phyloP scores from a whole-genome alignment of 768 basidiomycete genomes.

The Suillus hirtellus region DNA sequence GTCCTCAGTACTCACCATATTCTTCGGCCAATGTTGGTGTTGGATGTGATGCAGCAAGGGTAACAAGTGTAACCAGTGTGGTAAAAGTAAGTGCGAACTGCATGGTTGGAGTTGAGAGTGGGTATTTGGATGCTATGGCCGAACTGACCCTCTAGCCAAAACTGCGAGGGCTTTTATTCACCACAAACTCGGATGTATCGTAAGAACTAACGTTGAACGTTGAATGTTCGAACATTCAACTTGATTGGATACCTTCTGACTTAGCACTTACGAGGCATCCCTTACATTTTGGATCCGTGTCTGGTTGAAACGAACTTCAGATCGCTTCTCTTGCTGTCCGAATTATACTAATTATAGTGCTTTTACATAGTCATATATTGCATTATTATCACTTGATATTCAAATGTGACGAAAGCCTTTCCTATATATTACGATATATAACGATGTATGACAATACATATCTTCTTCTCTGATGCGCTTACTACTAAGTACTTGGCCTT shows the following conservation, averaged over 20 bases:
- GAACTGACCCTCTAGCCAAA: not conserved
- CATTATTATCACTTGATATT: no score
- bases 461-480: no score
- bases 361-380: no score
- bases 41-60: not conserved
- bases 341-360: no score
- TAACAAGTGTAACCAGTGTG: not conserved
- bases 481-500: no score
- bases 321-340: no score
- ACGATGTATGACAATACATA: no score
- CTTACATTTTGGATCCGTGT: not conserved
- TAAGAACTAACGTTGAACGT: not conserved
- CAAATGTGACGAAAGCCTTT: no score
- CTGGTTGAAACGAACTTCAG: not conserved
- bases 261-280: not conserved
- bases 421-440: no score
- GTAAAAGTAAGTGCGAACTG: not conserved
- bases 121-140: not conserved
- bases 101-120: not conserved
- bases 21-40: not conserved
- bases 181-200: not conserved
- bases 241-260: not conserved
- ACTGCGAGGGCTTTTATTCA: no score
- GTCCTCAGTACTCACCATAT: not conserved
- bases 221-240: no score